These are phyloP conservation scores for Ceratobasidium sp. DNA, from an alignment of 1,284 basidiomycete species.

Conservation along the genomic window DNA sequence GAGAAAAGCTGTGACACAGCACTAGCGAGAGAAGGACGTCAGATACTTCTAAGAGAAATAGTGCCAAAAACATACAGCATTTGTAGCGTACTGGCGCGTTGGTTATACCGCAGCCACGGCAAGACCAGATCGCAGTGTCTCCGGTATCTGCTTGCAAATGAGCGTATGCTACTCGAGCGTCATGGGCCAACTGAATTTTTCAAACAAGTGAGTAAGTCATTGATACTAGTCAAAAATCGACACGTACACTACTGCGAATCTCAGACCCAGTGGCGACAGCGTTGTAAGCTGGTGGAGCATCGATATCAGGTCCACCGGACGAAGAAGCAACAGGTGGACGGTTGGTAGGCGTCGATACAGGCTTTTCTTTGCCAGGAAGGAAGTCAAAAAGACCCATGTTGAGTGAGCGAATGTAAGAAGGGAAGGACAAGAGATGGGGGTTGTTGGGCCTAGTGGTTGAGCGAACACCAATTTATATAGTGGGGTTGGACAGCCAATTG, in stretches of 20 bases:
- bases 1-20: conserved; percentile 26
- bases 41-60: background rate
- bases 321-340: conserved; percentile 30
- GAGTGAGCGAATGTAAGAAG: background rate
- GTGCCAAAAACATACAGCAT: conserved; percentile 22
- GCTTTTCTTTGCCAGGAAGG: conserved; percentile 32
- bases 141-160: conserved; percentile 34
- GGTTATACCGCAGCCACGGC: conserved; percentile 37
- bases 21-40: conserved; percentile 4
- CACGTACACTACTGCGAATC: conserved; percentile 26
- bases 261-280: conserved; percentile 14
- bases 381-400: conserved; percentile 42
- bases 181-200: conserved; percentile 19
- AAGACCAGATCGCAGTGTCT: conserved; percentile 38
- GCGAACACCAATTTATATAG: conserved; percentile 23
- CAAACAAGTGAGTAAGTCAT: background rate
- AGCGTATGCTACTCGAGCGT: conserved; percentile 24
- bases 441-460: background rate
- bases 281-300: conserved; percentile 42
- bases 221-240: background rate
- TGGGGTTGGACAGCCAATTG: background rate
- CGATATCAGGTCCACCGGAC: background rate
- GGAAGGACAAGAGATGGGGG: background rate
- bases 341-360: conserved; percentile 21
- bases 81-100: conserved; percentile 39